phyloP scores from a whole-genome alignment of 2,329 filamentous ascomycete species.

The Penicillium polonicum region DNA sequence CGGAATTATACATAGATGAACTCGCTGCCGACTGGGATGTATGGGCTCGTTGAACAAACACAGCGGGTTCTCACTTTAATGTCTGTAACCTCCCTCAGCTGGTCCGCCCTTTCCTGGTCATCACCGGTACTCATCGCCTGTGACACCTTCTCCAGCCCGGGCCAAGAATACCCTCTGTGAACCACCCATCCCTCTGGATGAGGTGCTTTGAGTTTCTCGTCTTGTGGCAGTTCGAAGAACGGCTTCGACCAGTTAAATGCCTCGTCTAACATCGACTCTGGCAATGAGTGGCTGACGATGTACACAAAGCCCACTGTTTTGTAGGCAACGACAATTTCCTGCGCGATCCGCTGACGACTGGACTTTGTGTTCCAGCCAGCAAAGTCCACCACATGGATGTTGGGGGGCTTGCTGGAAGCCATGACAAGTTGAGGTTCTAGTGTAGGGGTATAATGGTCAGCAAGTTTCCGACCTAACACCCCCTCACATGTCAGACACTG shows the following conservation, averaged over 20 bases:
- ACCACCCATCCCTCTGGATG: constrained; percentile 51
- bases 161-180: constrained; percentile 58
- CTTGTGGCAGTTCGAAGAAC: constrained; percentile 47
- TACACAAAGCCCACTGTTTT: constrained; percentile 50
- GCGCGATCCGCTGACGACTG: constrained; percentile 35
- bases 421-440: not conserved
- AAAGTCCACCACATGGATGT: constrained; percentile 45
- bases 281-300: constrained; percentile 50
- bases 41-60: constrained; percentile 3
- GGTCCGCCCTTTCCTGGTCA: constrained; percentile 43
- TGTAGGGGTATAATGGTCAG: not conserved
- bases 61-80: constrained; percentile 47
- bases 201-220: constrained; percentile 51
- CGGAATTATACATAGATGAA: not conserved
- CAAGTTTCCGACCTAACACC: not conserved
- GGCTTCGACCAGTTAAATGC: constrained; percentile 47
- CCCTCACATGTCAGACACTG: not conserved
- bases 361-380: constrained; percentile 33
- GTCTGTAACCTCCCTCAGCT: constrained; percentile 50
- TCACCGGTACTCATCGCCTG: constrained; percentile 45
- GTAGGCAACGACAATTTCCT: constrained; percentile 44
- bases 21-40: not conserved
- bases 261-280: constrained; percentile 39
- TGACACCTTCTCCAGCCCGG: constrained; percentile 55
- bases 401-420: constrained; percentile 3